These are phyloP conservation scores for Polychytrium aggregatum DNA, from an alignment of 192 early-diverging fungal species.

Conservation along the genomic window DNA sequence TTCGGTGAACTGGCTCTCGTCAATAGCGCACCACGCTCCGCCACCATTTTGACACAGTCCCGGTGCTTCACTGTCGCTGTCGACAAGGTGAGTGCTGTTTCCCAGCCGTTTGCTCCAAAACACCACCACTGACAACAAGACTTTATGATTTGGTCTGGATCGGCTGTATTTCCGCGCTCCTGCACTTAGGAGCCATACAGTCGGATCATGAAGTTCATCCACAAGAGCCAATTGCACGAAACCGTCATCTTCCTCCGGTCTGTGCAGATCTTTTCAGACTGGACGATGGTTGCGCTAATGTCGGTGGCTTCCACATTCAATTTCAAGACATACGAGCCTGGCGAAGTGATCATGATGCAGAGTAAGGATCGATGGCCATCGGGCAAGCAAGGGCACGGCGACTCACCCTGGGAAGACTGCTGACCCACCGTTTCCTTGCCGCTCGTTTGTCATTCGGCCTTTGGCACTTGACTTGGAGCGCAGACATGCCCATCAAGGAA, in stretches of 20 bases:
- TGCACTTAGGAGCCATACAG: slow-evolving; percentile 15
- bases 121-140: background rate
- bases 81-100: slow-evolving; percentile 25
- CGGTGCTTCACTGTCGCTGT: slow-evolving; percentile 24
- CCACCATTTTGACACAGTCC: slow-evolving; percentile 24
- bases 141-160: too few species aligned
- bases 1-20: slow-evolving; percentile 35
- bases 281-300: slow-evolving; percentile 5
- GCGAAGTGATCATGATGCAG: slow-evolving; percentile 8
- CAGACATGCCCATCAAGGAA: background rate
- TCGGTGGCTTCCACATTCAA: slow-evolving; percentile 14
- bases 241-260: slow-evolving; percentile 21
- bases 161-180: background rate
- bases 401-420: background rate
- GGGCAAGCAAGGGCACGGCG: background rate
- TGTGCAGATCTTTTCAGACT: slow-evolving; percentile 18
- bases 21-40: slow-evolving; percentile 25
- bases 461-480: background rate
- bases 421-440: background rate
- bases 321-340: slow-evolving; percentile 6
- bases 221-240: slow-evolving; percentile 26
- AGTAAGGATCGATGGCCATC: slow-evolving; percentile 2
- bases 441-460: background rate
- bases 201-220: slow-evolving; percentile 22
- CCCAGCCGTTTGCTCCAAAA: background rate